Base-by-base conservation (phyloP, 306 rosid genomes). In the Dryas alaskensis region DNA sequence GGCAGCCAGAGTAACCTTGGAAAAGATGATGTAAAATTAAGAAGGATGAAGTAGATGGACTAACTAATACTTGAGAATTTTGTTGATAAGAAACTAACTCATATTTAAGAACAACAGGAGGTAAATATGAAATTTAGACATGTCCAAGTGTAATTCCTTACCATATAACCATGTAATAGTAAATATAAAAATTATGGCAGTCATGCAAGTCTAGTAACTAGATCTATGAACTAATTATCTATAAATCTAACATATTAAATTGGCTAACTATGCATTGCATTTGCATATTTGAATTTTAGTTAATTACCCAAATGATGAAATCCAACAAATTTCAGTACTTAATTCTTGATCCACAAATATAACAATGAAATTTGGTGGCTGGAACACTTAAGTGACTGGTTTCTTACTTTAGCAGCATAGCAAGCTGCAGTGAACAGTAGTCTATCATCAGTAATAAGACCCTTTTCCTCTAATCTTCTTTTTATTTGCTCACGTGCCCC, bases 401-500 rank as follows among this genome's bases (percentile, higher is more conserved):
- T 82, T 52, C 93, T 83, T 76, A 92, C 97, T 81, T 89, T 89
- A 70, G 97, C 93, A 74, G 92, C 90, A 72, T 92, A 92, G 83
- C 93, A 92, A 60, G 97, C 83, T 60, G 92, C 96, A 65, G 87
- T 59, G 78, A 86, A 89, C 43, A 87, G 78, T 54, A 86, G 70
- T 71, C 81, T 84, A 72, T 89, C 96, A 80, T 92, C 97, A 52
- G 87, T 74, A 58, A 89, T 88, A 66, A 87, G 79, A 69, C 93
- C 90, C 78, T 92, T 92, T 84, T 92, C 97, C 82, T 82, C 85
- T 69, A 92, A 80, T 85, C 97, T 92, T 88, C 76, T 85, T 76
- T 86, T 92, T 76, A 92, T 92, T 80, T 92, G 97, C 63, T 92
- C 93, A 19, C 93, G 90, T 4, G 96, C 97, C 81, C 97, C 97